Conservation (phyloP, 1,284 basidiomycete genomes). For the Puccinia triticina region DNA sequence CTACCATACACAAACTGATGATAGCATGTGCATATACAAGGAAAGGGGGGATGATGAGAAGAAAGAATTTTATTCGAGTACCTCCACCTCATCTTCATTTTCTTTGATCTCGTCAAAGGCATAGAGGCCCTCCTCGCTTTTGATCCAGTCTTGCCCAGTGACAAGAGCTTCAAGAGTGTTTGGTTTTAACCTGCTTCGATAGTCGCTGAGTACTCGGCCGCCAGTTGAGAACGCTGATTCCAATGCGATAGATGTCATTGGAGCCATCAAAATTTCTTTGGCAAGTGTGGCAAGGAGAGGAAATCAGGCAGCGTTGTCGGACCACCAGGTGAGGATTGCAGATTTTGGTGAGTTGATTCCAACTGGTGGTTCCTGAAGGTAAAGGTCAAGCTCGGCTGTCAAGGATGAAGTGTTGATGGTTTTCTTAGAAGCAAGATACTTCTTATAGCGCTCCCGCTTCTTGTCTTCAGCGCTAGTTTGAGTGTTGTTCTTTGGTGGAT, state of each 20-base stretch:
- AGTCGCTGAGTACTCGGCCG: neutral
- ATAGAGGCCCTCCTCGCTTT: neutral
- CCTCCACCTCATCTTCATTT: neutral
- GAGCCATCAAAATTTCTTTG: neutral
- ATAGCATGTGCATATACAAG: neutral
- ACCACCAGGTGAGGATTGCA: neutral
- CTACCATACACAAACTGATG: neutral
- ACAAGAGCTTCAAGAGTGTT: slow-evolving; percentile 1
- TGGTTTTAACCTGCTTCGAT: neutral
- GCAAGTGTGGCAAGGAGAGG: neutral
- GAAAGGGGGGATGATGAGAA: neutral
- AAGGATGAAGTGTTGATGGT: neutral
- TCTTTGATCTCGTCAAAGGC: neutral
- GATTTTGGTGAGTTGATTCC: neutral
- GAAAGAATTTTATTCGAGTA: too few relatives aligned
- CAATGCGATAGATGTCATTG: neutral
- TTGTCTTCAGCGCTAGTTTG: neutral
- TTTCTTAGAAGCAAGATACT: neutral
- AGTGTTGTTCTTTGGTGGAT: neutral
- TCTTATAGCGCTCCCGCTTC: neutral
- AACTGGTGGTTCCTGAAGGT: neutral
- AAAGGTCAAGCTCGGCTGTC: slow-evolving; percentile 1
- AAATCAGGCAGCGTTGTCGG: neutral
- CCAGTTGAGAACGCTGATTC: slow-evolving; percentile 2
- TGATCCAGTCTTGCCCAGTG: slow-evolving; percentile 6